Percentiles rank a stretch among this genome's conserved stretches.
Evolutionary conservation across 352 stramenopile species (phyloP).

Genomic region (Globisporangium sylvaticum): DNA sequence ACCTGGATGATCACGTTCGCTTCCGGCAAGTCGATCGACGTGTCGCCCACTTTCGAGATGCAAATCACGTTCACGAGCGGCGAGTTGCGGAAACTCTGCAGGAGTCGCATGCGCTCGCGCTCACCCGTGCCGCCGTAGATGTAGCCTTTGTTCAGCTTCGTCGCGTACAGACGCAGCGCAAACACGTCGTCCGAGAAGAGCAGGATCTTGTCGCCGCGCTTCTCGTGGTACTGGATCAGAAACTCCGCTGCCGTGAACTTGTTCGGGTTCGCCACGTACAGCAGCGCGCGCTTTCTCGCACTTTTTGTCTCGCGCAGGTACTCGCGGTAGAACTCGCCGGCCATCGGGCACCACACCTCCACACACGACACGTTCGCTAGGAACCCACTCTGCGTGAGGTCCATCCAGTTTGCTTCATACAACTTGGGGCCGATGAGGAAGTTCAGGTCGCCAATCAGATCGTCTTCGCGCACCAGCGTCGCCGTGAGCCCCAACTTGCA

Average conservation of each 20-base stretch:
- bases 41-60: slow-evolving; percentile 96
- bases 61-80: slow-evolving; percentile 88
- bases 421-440: slow-evolving; percentile 98
- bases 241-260: slow-evolving; percentile 97
- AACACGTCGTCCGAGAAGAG: slow-evolving; percentile 99
- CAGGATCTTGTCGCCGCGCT: slow-evolving; percentile 98
- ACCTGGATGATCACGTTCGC: slow-evolving; percentile 99
- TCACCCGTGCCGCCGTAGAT: slow-evolving; percentile 98
- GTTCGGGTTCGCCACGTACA: slow-evolving; percentile 99
- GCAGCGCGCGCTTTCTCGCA: slow-evolving; percentile 89
- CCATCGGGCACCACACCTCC: slow-evolving; percentile 99
- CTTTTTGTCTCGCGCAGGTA: slow-evolving; percentile 86
- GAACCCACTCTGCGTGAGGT: slow-evolving; percentile 96
- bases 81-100: slow-evolving; percentile 84
- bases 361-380: slow-evolving; percentile 97
- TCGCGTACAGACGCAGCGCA: slow-evolving; percentile 93
- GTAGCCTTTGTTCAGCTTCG: slow-evolving; percentile 87
- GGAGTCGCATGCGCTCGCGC: slow-evolving; percentile 82
- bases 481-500: slow-evolving; percentile 98
- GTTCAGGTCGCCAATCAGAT: slow-evolving; percentile 98
- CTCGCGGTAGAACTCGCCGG: slow-evolving; percentile 95
- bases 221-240: slow-evolving; percentile 96
- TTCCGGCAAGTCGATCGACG: slow-evolving; percentile 98
- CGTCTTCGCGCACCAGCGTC: slow-evolving; percentile 98
- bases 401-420: slow-evolving; percentile 99